Conservation (phyloP, 257 asterid genomes). For the Nicotiana obtusifolia region DNA sequence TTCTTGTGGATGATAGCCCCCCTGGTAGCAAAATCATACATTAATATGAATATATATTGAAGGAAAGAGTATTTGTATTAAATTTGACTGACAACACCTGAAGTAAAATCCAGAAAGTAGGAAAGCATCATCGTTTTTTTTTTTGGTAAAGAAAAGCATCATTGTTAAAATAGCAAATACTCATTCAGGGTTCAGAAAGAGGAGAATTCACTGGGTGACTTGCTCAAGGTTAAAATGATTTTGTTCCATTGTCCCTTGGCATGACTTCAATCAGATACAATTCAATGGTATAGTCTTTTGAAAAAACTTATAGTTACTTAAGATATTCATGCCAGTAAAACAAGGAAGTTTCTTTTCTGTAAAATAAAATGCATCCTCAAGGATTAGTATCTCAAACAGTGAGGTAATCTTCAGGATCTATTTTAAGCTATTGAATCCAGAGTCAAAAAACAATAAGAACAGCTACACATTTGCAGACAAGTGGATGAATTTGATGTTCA, state of each 20-base stretch:
- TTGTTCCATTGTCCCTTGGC: not conserved
- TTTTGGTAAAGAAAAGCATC: too few relatives aligned
- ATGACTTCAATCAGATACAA: not conserved
- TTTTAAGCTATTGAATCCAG: not conserved
- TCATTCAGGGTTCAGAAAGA: not conserved
- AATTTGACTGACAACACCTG: not conserved
- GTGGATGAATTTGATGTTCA: not conserved
- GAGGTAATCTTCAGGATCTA: not conserved
- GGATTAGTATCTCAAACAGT: not conserved
- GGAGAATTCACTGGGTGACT: not conserved
- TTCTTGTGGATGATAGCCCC: conserved; percentile 80
- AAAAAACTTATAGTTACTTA: not conserved
- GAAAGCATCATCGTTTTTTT: not conserved
- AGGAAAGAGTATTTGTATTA: not conserved
- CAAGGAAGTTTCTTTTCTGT: conserved; percentile 1
- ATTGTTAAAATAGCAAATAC: not conserved
- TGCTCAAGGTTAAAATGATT: not conserved
- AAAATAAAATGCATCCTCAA: not conserved
- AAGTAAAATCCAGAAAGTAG: not conserved
- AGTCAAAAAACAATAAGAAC: not conserved
- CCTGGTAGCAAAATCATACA: conserved; percentile 36
- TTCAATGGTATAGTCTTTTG: not conserved
- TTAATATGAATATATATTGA: not conserved
- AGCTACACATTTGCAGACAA: not conserved
- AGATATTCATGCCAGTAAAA: not conserved